phyloP scores from a whole-genome alignment of 805 yeast species.

The Scheffersomyces coipomensis region DNA sequence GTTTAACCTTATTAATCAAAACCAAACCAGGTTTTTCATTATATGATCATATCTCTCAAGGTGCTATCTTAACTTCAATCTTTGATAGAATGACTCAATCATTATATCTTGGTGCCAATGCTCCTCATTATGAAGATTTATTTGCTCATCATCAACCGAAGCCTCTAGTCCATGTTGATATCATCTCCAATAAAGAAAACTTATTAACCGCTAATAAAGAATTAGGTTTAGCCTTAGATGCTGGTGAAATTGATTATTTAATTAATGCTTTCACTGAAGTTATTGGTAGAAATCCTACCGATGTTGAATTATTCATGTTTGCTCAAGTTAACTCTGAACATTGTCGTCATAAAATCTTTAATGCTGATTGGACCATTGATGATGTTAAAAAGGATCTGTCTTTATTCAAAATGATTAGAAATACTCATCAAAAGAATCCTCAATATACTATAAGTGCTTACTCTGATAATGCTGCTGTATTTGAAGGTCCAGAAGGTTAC shows the following conservation, averaged over 20 bases:
- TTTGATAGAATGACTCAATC: slow-evolving; percentile 95
- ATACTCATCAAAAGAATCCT: slow-evolving; percentile 80
- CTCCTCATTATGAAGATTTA: slow-evolving; percentile 68
- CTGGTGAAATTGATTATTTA: slow-evolving; percentile 88
- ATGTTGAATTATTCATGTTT: slow-evolving; percentile 97
- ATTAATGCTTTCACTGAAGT: slow-evolving; percentile 75
- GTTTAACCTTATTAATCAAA: slow-evolving; percentile 69
- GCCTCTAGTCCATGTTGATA: slow-evolving; percentile 75
- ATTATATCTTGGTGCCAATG: slow-evolving; percentile 49
- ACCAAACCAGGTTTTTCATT: slow-evolving; percentile 73
- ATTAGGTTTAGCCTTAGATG: slow-evolving; percentile 91
- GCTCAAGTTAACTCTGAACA: slow-evolving; percentile 99
- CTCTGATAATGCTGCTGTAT: slow-evolving; percentile 96
- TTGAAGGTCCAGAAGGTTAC: slow-evolving; percentile 78
- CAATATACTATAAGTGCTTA: slow-evolving; percentile 89
- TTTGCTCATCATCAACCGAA: slow-evolving; percentile 80
- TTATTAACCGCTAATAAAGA: slow-evolving; percentile 74
- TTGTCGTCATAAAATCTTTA: slow-evolving; percentile 98
- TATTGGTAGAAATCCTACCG: slow-evolving; percentile 89
- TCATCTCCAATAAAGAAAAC: slow-evolving; percentile 55
- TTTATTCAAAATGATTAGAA: slow-evolving; percentile 91
- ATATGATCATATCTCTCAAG: slow-evolving; percentile 29
- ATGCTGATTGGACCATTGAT: slow-evolving; percentile 97
- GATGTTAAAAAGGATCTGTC: slow-evolving; percentile 70
- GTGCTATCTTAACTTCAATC: slow-evolving; percentile 63